Evolutionary conservation across 2,329 filamentous ascomycete genomes (phyloP).

Genomic region (Pseudopyrenochaeta lycopersici): DNA sequence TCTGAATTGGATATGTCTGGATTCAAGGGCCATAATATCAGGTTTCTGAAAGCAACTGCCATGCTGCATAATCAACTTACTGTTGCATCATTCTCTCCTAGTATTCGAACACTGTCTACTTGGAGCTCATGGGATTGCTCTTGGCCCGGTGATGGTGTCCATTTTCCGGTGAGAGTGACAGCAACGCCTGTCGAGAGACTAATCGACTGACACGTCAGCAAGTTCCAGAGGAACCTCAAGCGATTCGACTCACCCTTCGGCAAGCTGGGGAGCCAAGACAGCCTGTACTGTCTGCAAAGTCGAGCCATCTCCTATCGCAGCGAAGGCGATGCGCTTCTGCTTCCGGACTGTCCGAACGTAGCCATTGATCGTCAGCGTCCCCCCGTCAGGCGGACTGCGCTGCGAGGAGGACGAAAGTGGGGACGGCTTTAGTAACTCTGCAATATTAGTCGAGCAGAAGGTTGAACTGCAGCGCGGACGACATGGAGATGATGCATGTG

Average conservation of each 20-base stretch:
- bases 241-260: constrained; percentile 70
- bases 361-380: constrained; percentile 67
- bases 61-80: constrained; percentile 61
- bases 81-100: constrained; percentile 81
- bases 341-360: constrained; percentile 85
- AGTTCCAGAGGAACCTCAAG: constrained; percentile 2
- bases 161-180: constrained; percentile 78
- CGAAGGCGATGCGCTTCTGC: constrained; percentile 85
- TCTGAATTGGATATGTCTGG: constrained; percentile 91
- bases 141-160: constrained; percentile 74
- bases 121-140: constrained; percentile 83
- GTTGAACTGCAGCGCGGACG: constrained; percentile 42
- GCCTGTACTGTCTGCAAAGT: constrained; percentile 81
- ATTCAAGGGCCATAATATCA: constrained; percentile 24
- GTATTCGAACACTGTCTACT: constrained; percentile 71
- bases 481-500: constrained; percentile 25
- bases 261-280: constrained; percentile 75
- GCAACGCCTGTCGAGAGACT: constrained; percentile 85
- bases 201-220: constrained; percentile 26
- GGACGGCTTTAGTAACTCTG: constrained; percentile 65
- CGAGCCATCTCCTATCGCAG: constrained; percentile 87
- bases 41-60: constrained; percentile 9
- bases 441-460: constrained; percentile 41
- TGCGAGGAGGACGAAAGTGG: constrained; percentile 49
- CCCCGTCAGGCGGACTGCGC: constrained; percentile 54